phyloP scores from a whole-genome alignment of 164 flowering plant species.

The Magnolia changhungtana region DNA sequence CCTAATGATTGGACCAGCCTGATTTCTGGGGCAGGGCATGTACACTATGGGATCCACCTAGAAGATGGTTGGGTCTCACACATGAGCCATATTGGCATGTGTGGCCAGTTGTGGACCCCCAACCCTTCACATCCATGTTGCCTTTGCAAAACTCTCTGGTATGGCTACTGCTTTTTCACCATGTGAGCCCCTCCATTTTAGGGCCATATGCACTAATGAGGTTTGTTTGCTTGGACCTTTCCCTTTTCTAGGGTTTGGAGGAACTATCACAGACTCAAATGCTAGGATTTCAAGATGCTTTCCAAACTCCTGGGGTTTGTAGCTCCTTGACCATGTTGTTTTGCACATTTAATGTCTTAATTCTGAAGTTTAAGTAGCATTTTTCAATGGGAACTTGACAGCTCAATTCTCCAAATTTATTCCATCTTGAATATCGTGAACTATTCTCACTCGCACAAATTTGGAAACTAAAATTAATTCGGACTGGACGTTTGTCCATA shows the following conservation, averaged over 20 bases:
- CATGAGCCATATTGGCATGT: background rate
- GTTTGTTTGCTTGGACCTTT: background rate
- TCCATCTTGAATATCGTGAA: background rate
- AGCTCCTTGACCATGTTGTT: background rate
- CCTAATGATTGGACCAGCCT: no score
- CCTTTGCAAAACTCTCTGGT: background rate
- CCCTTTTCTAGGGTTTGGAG: slow-evolving; percentile 39
- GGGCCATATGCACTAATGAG: background rate
- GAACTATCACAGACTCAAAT: slow-evolving; percentile 51
- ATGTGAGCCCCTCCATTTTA: background rate
- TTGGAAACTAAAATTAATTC: no score
- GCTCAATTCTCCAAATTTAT: background rate
- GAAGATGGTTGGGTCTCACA: background rate
- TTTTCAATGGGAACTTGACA: background rate
- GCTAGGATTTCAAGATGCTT: slow-evolving; percentile 45
- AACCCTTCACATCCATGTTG: background rate
- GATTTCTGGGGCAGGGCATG: no score
- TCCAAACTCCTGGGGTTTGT: slow-evolving; percentile 76
- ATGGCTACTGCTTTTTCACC: background rate
- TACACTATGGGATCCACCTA: background rate
- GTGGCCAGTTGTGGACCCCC: background rate
- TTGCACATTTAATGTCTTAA: background rate
- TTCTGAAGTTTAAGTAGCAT: background rate
- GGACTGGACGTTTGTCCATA: no score
- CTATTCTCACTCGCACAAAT: no score